Conservation (phyloP, 768 basidiomycete species). For the Calocybe indica region DNA sequence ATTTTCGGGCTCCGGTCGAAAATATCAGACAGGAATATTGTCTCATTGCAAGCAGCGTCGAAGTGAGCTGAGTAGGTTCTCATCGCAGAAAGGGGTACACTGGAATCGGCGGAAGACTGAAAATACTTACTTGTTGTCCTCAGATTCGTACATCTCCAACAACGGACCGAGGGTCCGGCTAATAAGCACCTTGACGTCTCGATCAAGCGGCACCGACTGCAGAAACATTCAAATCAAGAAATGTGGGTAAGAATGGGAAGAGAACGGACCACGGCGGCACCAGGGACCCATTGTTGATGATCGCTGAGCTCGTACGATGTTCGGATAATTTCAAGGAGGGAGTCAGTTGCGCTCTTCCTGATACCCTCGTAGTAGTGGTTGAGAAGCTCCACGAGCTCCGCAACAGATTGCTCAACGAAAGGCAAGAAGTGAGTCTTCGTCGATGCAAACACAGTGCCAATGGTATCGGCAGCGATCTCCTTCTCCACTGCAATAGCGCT, state of each 20-base stretch:
- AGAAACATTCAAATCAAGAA: conserved; percentile 1
- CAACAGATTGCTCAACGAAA: conserved; percentile 76
- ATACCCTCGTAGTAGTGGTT: conserved; percentile 97
- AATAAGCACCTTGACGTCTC: conserved; percentile 74
- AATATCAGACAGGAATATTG: conserved; percentile 35
- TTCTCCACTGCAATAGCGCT: conserved; percentile 98
- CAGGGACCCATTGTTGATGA: conserved; percentile 78
- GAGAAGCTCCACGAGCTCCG: conserved; percentile 74
- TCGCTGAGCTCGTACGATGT: conserved; percentile 89
- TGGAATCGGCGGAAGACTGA: not conserved
- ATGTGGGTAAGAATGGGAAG: not conserved
- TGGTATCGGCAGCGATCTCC: conserved; percentile 96
- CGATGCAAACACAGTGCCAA: conserved; percentile 83
- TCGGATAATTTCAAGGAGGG: conserved; percentile 81
- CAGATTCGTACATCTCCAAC: conserved; percentile 85
- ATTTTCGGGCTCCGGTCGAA: conserved; percentile 4
- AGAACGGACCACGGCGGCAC: conserved; percentile 52
- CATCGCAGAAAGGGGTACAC: conserved; percentile 29
- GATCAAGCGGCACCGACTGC: conserved; percentile 46
- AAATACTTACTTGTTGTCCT: conserved; percentile 89
- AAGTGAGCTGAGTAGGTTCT: conserved; percentile 75
- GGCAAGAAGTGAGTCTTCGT: conserved; percentile 85
- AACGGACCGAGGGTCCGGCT: conserved; percentile 68
- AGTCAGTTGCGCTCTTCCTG: conserved; percentile 86
- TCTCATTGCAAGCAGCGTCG: conserved; percentile 64